Evolutionary conservation across 2,329 filamentous ascomycete genomes (phyloP), one percentile per base, ranked within the genome.

Genomic region (Sporothrix curviconia): DNA sequence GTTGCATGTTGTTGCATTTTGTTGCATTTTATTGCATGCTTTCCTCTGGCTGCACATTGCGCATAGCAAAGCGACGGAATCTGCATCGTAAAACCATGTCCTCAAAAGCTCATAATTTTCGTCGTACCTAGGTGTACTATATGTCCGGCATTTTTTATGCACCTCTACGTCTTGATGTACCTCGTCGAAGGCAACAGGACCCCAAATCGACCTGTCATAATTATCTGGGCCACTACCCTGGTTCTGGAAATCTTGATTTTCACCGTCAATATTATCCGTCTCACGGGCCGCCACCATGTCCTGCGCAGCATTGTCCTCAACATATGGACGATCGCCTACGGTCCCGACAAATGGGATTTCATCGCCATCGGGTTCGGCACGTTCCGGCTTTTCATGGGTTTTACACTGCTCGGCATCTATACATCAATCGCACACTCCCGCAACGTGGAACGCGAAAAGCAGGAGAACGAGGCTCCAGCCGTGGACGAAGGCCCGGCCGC

Each of bases 141-240:
- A 57, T 62, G 9, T 57, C 63, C 4, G 59, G 58, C 24, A 28
- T 61, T 3, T n/a, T 64, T 64, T 22, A 37, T 64, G 32, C 57
- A 62, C 40, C 34, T 63, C 24, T 61, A 63, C 37, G 49, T 57
- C 24, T 30, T 61, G 7, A 47, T 60, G 14, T 57, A 66, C 30
- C 81, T 97, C 58, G 79, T 95, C 66, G 92, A 96, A 70, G 88
- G 83, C 61, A 85, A 90, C 34, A 44, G 57, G 22, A 89, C 89
- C 12, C 94, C 94, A 0, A 92, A 86, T 51, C 76, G 85, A 47
- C 85, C 89, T 55, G 91, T 96, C 71, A 81, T 92, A 57, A 72
- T 87, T 47, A 85, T 90, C 65, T 99, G 94, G 94, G 69, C 79
- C 42, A 72, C 90, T 43, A 86, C 86, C 25, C 70, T 90, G n/a